Evolutionary conservation across 176 grass and related monocot genomes (phyloP).

Genomic region (Rhynchospora pubera): DNA sequence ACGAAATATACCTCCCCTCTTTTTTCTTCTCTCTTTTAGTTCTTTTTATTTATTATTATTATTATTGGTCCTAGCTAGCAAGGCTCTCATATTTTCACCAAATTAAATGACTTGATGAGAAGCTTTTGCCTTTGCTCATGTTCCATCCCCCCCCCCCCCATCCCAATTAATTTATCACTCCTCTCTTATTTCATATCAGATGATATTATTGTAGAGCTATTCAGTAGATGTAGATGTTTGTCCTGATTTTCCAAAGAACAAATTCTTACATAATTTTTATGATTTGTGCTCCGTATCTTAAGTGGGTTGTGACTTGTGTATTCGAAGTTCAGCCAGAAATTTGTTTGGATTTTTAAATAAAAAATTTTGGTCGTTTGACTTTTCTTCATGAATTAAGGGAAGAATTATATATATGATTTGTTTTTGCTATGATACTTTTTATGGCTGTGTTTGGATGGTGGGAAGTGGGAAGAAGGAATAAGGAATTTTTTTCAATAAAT

Average conservation of each 20-base stretch:
- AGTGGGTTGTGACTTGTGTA: too few species aligned
- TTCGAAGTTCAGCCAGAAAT: too few species aligned
- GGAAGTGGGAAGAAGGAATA: too few species aligned
- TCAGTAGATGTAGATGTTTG: background rate
- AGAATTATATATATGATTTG: too few species aligned
- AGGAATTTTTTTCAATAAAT: too few species aligned
- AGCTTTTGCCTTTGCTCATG: background rate
- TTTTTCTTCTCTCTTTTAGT: background rate
- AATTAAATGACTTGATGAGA: background rate
- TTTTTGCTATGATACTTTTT: too few species aligned
- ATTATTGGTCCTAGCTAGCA: background rate
- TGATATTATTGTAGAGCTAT: background rate
- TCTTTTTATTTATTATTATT: background rate
- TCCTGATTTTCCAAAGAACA: background rate
- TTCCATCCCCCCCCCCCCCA: background rate
- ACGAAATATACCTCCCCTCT: background rate
- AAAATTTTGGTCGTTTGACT: too few species aligned
- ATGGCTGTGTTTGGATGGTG: too few species aligned
- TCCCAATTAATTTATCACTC: background rate
- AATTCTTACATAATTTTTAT: background rate
- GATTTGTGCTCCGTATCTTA: background rate
- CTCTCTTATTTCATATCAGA: background rate
- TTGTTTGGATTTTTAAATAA: too few species aligned
- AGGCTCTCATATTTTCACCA: conserved; percentile 1
- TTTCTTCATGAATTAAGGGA: too few species aligned